Base-by-base conservation (phyloP, 2,329 filamentous ascomycete genomes). In the Ophiostoma tasmaniense region DNA sequence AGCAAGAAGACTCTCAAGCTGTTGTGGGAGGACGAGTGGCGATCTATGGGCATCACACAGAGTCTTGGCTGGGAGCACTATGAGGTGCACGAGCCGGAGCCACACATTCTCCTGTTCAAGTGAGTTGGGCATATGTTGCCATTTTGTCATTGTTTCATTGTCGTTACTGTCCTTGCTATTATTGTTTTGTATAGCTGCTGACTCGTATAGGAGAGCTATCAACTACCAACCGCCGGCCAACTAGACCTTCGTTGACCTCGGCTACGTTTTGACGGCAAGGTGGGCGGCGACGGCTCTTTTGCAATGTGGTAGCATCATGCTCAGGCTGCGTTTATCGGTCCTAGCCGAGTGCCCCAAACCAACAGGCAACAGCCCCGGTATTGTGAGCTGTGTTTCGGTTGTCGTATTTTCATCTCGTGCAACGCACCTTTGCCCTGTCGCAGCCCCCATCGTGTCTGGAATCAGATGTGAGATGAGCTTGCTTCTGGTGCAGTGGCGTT, bases 1-100 rank as follows among this genome's bases (percentile, higher is more conserved):
- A 82, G 87, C 67, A 92, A 96, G 80, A 95, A 95, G 71, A 98
- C 94, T 6, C 81, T 99, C 79, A 99, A 98, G 83, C 82, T 99
- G 74, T 82, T 99, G 71, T 97, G 94, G 93, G 95, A 99, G 79
- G 94, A 98, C 73, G 95, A 99, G 81, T 99, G 95, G 95, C 89
- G 95, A 80, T 93, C 90, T 45, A 85, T 99, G 76, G 95, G 95
- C 66, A 99, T 99, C 78, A 99, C 95, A 73, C 94, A 98, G 93
- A 98, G 94, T 83, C 83, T 99, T 76, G 95, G 95, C 70, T 99
- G 95, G 95, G 94, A 98, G 79, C 95, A 99, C 80, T 99, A 99
- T 78, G 95, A 99, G 80, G 95, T 99, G 68, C 95, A 99, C 79
- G 95, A 98, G 80, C 95, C 95, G 61, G 95, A 99, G 81, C 95